These are phyloP conservation scores for Sedum album DNA, from an alignment of 164 flowering plant genomes.

Conservation along the genomic window DNA sequence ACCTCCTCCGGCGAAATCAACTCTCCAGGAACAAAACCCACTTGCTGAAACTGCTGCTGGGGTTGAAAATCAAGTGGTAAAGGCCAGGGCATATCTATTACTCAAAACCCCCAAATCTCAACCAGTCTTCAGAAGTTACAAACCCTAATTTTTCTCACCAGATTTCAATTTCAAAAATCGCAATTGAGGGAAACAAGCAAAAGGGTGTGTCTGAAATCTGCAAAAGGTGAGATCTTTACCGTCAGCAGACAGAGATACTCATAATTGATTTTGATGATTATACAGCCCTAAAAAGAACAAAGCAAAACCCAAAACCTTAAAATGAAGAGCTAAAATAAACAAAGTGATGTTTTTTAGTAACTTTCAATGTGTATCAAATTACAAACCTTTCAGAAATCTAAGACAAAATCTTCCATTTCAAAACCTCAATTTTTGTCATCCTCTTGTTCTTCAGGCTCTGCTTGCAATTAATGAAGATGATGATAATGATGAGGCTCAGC, in stretches of 20 bases:
- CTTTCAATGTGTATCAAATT: not conserved
- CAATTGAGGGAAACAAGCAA: not conserved
- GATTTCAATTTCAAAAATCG: not conserved
- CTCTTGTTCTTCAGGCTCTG: not conserved
- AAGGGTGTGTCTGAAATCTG: conserved; percentile 4
- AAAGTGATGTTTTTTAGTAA: not conserved
- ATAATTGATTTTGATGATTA: not conserved
- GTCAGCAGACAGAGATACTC: not conserved
- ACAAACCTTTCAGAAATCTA: not conserved
- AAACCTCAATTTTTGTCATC: not conserved
- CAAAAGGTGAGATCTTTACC: not conserved
- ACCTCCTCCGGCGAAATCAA: conserved; percentile 5
- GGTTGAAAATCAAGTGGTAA: conserved; percentile 26
- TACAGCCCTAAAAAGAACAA: not conserved
- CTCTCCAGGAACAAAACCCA: conserved; percentile 27
- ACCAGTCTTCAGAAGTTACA: not conserved
- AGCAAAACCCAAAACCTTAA: not conserved
- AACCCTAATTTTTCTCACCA: conserved; percentile 4
- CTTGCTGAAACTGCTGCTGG: conserved; percentile 19
- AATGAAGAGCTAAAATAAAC: not conserved
- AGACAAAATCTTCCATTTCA: not conserved
- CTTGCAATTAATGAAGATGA: conserved; percentile 3
- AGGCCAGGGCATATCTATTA: conserved; percentile 78
- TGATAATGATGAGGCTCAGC: not conserved
- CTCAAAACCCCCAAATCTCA: conserved; percentile 21